Evolutionary conservation across 1,139 yeast genomes (phyloP).

Genomic region (Protomyces lactucae-debilis): DNA sequence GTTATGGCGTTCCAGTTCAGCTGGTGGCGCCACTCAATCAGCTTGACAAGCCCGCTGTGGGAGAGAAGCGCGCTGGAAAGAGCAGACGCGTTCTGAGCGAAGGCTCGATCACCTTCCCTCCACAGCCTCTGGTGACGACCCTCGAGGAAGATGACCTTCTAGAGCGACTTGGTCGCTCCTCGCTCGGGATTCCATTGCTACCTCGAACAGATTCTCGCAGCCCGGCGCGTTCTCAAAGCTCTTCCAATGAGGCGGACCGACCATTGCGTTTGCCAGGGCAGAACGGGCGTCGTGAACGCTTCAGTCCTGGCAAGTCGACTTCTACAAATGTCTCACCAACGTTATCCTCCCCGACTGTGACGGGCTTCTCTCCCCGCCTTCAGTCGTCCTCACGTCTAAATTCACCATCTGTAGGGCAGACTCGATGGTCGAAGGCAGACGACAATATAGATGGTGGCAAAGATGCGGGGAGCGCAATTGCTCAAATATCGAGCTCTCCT

Average conservation of each 20-base stretch:
- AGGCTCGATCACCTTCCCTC: conserved; percentile 4
- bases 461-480: neutral
- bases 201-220: neutral
- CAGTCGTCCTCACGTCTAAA: neutral
- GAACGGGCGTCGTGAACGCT: neutral
- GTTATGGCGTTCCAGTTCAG: neutral
- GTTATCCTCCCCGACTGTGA: neutral
- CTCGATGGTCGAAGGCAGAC: neutral
- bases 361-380: neutral
- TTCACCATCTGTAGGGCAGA: neutral
- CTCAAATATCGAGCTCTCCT: neutral
- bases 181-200: neutral
- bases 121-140: conserved; percentile 9
- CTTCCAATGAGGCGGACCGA: neutral
- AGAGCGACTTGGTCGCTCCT: neutral
- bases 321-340: neutral
- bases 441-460: too few relatives aligned
- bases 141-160: conserved; percentile 7
- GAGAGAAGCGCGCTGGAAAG: conserved; percentile 1
- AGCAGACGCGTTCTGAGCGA: conserved; percentile 16
- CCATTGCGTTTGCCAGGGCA: neutral
- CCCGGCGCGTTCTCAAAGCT: neutral
- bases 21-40: neutral
- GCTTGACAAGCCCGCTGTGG: neutral
- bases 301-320: neutral